Evolutionary conservation across 2,329 filamentous ascomycete species (phyloP).

Genomic region (Domatiomyces globalis): DNA sequence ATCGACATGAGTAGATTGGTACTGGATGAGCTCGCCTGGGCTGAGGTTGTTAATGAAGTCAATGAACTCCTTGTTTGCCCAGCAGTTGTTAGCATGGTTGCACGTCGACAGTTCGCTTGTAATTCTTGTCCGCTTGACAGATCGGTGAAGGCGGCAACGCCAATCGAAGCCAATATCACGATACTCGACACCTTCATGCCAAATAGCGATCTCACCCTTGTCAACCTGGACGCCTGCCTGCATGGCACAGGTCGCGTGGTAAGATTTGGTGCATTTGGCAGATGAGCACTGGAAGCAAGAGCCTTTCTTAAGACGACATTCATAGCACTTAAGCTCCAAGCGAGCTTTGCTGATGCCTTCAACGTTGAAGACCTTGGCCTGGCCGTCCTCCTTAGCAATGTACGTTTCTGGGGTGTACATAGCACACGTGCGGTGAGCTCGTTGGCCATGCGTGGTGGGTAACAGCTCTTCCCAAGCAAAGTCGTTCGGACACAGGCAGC

Average conservation of each 20-base stretch:
- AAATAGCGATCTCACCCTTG: constrained; percentile 68
- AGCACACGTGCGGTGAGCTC: constrained; percentile 78
- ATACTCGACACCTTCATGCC: constrained; percentile 82
- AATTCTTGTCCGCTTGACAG: constrained; percentile 66
- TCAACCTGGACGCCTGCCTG: constrained; percentile 87
- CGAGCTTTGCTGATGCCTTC: constrained; percentile 74
- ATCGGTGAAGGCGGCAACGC: constrained; percentile 83
- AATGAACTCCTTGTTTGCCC: constrained; percentile 23
- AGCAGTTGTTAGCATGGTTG: constrained; percentile 16
- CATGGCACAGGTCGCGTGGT: constrained; percentile 88
- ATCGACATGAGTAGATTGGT: constrained; percentile 57
- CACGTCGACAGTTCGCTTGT: constrained; percentile 53
- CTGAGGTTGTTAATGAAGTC: constrained; percentile 55
- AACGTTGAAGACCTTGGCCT: constrained; percentile 64
- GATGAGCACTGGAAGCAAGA: constrained; percentile 93
- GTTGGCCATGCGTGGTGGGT: constrained; percentile 71
- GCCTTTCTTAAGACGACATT: constrained; percentile 86
- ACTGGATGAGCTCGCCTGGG: constrained; percentile 65
- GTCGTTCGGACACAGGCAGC: constrained; percentile 84
- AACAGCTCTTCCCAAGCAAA: constrained; percentile 69
- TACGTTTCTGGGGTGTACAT: constrained; percentile 85
- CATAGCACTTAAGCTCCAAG: constrained; percentile 83
- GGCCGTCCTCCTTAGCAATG: constrained; percentile 55
- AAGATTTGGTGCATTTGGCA: constrained; percentile 84
- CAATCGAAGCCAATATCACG: constrained; percentile 85